These are phyloP conservation scores for Fusarium sp. DNA, from an alignment of 2,329 filamentous ascomycete species.

Conservation along the genomic window DNA sequence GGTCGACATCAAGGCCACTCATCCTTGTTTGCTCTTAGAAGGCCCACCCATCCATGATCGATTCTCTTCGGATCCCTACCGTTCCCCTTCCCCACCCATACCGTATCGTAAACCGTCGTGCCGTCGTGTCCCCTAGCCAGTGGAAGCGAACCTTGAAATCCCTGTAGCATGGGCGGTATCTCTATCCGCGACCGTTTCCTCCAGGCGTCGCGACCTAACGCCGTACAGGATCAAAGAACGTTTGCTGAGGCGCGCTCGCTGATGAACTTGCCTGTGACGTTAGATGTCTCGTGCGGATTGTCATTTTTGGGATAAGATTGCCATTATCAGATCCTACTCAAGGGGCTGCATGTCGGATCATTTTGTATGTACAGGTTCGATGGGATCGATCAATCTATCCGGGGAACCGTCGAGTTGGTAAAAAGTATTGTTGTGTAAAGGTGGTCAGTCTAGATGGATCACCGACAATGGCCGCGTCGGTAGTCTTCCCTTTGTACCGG, in stretches of 20 bases:
- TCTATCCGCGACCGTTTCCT: constrained; percentile 37
- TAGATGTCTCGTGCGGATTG: constrained; percentile 7
- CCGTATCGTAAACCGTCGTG: constrained; percentile 39
- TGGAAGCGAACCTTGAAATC: constrained; percentile 42
- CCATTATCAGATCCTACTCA: background rate
- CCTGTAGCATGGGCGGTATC: constrained; percentile 35
- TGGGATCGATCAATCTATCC: background rate
- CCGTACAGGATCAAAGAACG: constrained; percentile 23
- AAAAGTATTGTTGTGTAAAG: constrained; percentile 23
- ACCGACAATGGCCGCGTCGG: constrained; percentile 29
- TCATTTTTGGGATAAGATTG: background rate
- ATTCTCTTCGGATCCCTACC: constrained; percentile 40
- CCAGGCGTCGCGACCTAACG: constrained; percentile 24
- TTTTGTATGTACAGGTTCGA: background rate
- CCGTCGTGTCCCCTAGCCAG: constrained; percentile 34
- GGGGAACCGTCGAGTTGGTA: background rate
- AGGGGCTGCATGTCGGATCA: background rate
- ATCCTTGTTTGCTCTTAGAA: constrained; percentile 33
- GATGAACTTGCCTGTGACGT: constrained; percentile 12
- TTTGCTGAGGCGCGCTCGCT: constrained; percentile 23
- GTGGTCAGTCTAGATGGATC: constrained; percentile 22
- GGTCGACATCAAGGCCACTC: constrained; percentile 37
- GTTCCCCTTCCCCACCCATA: constrained; percentile 32
- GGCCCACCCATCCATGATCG: constrained; percentile 42
- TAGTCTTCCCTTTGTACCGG: constrained; percentile 25